phyloP scores from a whole-genome alignment of 768 basidiomycete species.

The Fomitopsis pulvina region DNA sequence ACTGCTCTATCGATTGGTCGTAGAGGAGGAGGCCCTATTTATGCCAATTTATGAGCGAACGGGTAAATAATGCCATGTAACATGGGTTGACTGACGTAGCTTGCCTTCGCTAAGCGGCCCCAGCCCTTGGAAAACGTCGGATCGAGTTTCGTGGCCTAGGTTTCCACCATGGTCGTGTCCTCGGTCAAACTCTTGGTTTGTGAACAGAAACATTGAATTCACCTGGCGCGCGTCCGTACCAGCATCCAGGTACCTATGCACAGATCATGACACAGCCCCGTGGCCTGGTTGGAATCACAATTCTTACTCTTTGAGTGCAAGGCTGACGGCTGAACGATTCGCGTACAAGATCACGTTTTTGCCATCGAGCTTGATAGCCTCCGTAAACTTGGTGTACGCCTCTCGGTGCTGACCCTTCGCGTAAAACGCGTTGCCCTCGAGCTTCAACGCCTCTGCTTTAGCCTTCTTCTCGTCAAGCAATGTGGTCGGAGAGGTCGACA shows the following conservation, averaged over 20 bases:
- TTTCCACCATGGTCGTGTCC: too few species aligned
- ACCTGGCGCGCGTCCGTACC: constrained; percentile 12
- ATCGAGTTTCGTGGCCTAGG: constrained; percentile 18
- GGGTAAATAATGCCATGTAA: not conserved
- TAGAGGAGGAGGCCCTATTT: constrained; percentile 10
- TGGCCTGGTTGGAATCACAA: not conserved
- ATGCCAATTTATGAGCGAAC: too few species aligned
- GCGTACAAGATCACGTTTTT: constrained; percentile 35
- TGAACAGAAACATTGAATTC: too few species aligned
- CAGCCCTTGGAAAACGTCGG: constrained; percentile 19
- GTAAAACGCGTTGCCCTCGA: constrained; percentile 34
- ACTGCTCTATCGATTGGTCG: constrained; percentile 9
- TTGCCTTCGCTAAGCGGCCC: constrained; percentile 16
- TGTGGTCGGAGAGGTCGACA: not conserved
- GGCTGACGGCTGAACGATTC: constrained; percentile 36
- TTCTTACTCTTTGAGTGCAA: constrained; percentile 32
- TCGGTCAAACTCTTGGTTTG: too few species aligned
- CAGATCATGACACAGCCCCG: not conserved
- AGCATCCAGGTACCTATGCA: constrained; percentile 10
- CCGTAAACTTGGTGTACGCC: constrained; percentile 34
- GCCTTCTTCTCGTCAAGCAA: constrained; percentile 1
- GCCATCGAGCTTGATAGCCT: constrained; percentile 33
- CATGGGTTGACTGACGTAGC: constrained; percentile 7
- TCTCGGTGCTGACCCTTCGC: constrained; percentile 25
- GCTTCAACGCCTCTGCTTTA: constrained; percentile 26